Evolutionary conservation across 2,329 filamentous ascomycete species (phyloP), one percentile per base, ranked within the genome.

Genomic region (Aspergillus sclerotialis): DNA sequence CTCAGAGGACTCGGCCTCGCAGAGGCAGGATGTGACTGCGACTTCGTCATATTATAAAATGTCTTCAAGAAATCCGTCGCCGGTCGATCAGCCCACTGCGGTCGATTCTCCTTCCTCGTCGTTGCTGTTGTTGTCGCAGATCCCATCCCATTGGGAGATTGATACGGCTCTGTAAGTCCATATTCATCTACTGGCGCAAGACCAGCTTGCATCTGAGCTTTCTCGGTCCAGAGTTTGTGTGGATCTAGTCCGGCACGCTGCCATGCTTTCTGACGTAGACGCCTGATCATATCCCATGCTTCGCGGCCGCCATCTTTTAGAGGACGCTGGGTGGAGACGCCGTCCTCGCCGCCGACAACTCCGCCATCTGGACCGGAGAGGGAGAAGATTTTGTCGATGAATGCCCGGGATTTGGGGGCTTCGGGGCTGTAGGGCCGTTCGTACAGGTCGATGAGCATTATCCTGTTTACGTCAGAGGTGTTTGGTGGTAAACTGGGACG

Each of bases 401-500:
- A 63, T 4, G 64, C 64, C 21, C 67, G 57, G 1, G 65, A 68
- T 30, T 53, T 60, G 0, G 62, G 46, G 5, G 67, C 67, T 42
- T 70, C 65, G 1, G 64, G 54, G 37, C 64, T 67, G 28, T 59
- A 52, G 1, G 66, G 67, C 16, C 65, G 57, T 36, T 69, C 66
- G 38, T 69, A 69, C 2, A 70, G 52, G 43, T 70, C 67, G 35
- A 70, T 66, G 15, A 70, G 60, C 56, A 69, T 61, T 33, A 70
- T 68, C 4, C 26, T 28, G 10, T 13, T 7, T 13, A 8, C 8
- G 26, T 9, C 13, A 28, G 13, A 14, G 7, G 30, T 24, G 12
- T 23, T 2, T 14, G 2, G 7, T n/a, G 3, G 33, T 13, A 9
- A 25, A 15, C 25, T 23, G 13, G 16, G 11, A 13, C n/a, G 5